Evolutionary conservation across 768 basidiomycete genomes (phyloP), one percentile per base, ranked within the genome.

Genomic region (Psilocybe cubensis): DNA sequence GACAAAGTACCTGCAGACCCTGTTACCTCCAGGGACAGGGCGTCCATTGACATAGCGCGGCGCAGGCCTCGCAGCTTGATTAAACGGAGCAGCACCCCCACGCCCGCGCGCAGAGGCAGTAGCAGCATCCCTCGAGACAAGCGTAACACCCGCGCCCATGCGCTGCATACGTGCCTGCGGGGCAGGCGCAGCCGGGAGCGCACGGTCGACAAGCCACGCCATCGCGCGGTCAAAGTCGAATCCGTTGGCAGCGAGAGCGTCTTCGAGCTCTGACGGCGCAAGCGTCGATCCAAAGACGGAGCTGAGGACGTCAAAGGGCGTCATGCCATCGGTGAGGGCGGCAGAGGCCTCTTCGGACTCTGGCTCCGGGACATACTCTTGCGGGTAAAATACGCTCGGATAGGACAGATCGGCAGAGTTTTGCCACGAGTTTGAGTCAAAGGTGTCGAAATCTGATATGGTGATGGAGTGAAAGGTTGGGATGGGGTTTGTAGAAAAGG

Each of bases 221-320:
- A 98, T 98, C 11, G 97, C 90, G 38, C 83, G 83, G 66, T 99
- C 97, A 70, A 99, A 98, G 64, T 99, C 96, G 69, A 92, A 99
- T 2, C 87, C 93, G 62, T 93, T 91, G 45, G 84, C 80, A 6
- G 86, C 84, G 2, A 99, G 81, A 0, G 96, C 96, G 53, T 98
- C 95, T 73, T 98, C 96, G 6, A 99, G 80, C 68, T 98, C 94
- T 3, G 89, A 89, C 2, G 94, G 88, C 0, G 95, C 88, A 9
- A 99, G 81, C 2, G 93, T 87, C 2, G 93, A 89, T 14, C 92
- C 94, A 69, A 99, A 99, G 35, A 99, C 92, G 41, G 92, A 94
- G 68, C 84, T 86, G 18, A 99, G 87, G 41, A 98, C 94, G 65
- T 99, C 97, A 65, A 99, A 90, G 1, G 97, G 97, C 1, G 96